Evolutionary conservation across 2,329 filamentous ascomycete species (phyloP).

Genomic region (Zalaria obscura): DNA sequence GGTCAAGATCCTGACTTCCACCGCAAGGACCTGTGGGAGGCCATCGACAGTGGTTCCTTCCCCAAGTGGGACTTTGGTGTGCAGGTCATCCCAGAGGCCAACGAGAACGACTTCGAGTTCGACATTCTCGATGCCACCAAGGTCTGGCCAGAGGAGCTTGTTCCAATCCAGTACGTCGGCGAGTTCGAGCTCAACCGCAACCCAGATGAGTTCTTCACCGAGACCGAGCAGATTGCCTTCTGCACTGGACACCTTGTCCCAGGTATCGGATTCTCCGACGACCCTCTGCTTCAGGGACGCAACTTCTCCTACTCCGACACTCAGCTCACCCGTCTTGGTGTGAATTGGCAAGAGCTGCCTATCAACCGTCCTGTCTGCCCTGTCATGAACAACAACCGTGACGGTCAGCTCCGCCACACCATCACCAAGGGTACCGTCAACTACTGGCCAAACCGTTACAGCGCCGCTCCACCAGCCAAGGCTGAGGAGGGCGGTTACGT

Average conservation of each 20-base stretch:
- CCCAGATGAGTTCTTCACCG: constrained; percentile 66
- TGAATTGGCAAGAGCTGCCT: constrained; percentile 64
- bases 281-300: constrained; percentile 59
- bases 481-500: constrained; percentile 51
- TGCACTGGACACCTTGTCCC: constrained; percentile 69
- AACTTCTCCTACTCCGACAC: constrained; percentile 57
- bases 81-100: constrained; percentile 58
- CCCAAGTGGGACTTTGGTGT: constrained; percentile 74
- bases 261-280: constrained; percentile 63
- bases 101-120: constrained; percentile 68
- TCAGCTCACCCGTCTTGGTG: constrained; percentile 54
- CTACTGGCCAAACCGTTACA: constrained; percentile 66
- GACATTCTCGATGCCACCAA: constrained; percentile 79
- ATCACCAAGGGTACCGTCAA: constrained; percentile 62
- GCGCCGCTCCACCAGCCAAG: constrained; percentile 47
- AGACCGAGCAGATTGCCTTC: constrained; percentile 74
- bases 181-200: constrained; percentile 69
- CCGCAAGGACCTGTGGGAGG: constrained; percentile 60
- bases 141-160: constrained; percentile 65
- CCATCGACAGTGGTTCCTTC: constrained; percentile 56
- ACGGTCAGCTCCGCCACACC: constrained; percentile 57
- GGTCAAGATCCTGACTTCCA: constrained; percentile 73
- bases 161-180: constrained; percentile 65
- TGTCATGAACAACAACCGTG: constrained; percentile 63
- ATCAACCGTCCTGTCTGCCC: constrained; percentile 65